phyloP scores from a whole-genome alignment of 148 eudicot species.

The Diospyros lotus region DNA sequence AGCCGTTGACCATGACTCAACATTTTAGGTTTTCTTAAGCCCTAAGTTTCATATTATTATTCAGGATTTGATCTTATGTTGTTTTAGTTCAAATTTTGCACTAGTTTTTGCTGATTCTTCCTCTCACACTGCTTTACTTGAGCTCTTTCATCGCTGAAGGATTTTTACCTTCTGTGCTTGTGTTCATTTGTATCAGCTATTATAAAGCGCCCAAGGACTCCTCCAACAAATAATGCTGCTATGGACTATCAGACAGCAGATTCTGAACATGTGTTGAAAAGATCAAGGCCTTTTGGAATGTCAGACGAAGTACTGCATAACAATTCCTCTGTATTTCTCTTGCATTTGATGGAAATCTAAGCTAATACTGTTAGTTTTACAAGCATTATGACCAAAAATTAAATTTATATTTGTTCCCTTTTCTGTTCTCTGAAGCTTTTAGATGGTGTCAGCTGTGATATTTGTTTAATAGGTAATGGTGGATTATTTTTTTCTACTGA shows the following conservation, averaged over 20 bases:
- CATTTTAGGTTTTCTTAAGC: too few species aligned
- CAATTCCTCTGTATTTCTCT: conserved; percentile 11
- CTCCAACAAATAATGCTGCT: conserved; percentile 57
- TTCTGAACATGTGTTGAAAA: conserved; percentile 75
- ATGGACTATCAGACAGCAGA: conserved; percentile 82
- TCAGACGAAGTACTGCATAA: conserved; percentile 58
- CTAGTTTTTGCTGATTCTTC: too few species aligned
- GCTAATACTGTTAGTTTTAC: background rate
- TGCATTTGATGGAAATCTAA: conserved; percentile 10
- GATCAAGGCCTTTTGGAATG: conserved; percentile 62
- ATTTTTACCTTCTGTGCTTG: background rate
- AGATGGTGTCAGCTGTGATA: background rate
- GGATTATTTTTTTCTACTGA: background rate
- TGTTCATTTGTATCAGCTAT: conserved; percentile 31
- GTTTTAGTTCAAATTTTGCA: background rate
- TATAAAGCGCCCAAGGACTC: conserved; percentile 70
- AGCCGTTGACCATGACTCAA: too few species aligned
- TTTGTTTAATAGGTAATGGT: background rate
- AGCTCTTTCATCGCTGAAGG: background rate
- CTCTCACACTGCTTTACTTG: background rate
- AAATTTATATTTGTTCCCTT: too few species aligned
- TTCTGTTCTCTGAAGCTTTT: background rate
- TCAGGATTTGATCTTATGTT: too few species aligned
- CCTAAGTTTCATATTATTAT: too few species aligned
- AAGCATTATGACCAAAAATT: background rate